Evolutionary conservation across 495 filamentous ascomycete species (phyloP).

Genomic region (Talaromyces trachyspermus): DNA sequence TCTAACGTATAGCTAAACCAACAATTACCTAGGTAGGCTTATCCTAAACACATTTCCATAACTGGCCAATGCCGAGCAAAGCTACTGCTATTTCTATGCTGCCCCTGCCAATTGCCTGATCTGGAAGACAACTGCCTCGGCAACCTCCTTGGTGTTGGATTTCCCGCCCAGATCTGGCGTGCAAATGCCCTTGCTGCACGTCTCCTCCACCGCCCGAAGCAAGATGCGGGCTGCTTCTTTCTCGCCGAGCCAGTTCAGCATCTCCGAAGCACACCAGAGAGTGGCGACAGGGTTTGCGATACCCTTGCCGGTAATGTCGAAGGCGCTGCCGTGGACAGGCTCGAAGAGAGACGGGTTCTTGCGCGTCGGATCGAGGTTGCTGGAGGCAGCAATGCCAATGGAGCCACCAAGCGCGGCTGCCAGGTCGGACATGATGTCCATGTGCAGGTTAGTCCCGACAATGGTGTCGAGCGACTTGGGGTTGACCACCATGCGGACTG

Average conservation of each 20-base stretch:
- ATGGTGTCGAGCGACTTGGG: conserved; percentile 48
- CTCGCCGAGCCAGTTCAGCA: conserved; percentile 59
- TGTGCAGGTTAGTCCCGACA: conserved; percentile 51
- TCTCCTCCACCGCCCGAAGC: conserved; percentile 53
- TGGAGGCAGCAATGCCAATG: conserved; percentile 53
- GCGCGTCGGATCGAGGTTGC: conserved; percentile 57
- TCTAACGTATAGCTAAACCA: too few species aligned
- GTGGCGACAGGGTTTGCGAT: conserved; percentile 66
- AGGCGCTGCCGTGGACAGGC: conserved; percentile 61
- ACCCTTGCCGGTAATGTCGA: conserved; percentile 65
- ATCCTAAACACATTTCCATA: too few species aligned
- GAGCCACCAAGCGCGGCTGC: conserved; percentile 50
- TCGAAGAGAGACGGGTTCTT: conserved; percentile 58
- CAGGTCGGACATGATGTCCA: conserved; percentile 51
- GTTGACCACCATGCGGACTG: conserved; percentile 47
- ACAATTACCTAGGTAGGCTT: too few species aligned
- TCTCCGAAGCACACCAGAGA: conserved; percentile 63
- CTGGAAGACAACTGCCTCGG: conserved; percentile 54
- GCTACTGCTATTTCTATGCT: too few species aligned
- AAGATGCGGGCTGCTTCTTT: conserved; percentile 46
- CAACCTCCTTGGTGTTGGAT: conserved; percentile 50
- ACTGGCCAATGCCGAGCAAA: too few species aligned
- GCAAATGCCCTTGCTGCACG: conserved; percentile 48
- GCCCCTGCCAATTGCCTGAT: too few species aligned
- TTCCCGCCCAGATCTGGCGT: conserved; percentile 56